phyloP scores from a whole-genome alignment of 176 grass and related monocot genomes.

The Triticum urartu region DNA sequence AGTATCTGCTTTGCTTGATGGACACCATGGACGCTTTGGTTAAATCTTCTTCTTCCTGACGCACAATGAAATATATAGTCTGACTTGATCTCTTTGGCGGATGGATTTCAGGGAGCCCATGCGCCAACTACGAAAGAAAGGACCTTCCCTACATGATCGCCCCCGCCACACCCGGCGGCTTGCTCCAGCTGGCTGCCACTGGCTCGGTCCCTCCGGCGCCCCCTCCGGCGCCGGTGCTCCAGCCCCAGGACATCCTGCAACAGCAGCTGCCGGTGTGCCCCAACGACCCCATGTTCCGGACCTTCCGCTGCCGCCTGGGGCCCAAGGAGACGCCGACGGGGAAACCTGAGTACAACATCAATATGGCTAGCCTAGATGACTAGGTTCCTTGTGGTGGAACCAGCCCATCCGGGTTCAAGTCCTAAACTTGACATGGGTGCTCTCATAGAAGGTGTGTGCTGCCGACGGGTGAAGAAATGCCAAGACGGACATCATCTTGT shows the following conservation, averaged over 20 bases:
- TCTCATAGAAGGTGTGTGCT: too few relatives aligned
- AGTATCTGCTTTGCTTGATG: neutral
- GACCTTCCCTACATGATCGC: constrained; percentile 57
- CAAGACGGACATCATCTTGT: too few relatives aligned
- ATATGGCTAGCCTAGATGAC: neutral
- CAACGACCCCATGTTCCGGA: constrained; percentile 8
- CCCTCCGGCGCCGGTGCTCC: constrained; percentile 59
- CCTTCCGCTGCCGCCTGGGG: neutral
- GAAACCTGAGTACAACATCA: neutral
- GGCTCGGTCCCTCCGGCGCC: constrained; percentile 48
- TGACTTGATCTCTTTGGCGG: neutral
- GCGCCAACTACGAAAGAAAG: constrained; percentile 30
- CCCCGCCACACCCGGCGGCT: constrained; percentile 34
- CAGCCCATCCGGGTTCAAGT: too few relatives aligned
- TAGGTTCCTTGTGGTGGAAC: too few relatives aligned
- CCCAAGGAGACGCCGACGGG: neutral
- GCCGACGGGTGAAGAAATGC: too few relatives aligned
- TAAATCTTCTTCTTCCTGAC: neutral
- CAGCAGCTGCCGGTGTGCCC: constrained; percentile 55
- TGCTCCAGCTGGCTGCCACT: constrained; percentile 34
- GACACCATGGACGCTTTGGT: neutral
- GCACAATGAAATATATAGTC: neutral
- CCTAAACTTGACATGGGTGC: too few relatives aligned
- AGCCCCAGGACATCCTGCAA: constrained; percentile 49
- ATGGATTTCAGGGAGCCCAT: constrained; percentile 66